Evolutionary conservation across 371 early-diverging fungal species (phyloP).

Genomic region (Apophysomyces trapeziformis): DNA sequence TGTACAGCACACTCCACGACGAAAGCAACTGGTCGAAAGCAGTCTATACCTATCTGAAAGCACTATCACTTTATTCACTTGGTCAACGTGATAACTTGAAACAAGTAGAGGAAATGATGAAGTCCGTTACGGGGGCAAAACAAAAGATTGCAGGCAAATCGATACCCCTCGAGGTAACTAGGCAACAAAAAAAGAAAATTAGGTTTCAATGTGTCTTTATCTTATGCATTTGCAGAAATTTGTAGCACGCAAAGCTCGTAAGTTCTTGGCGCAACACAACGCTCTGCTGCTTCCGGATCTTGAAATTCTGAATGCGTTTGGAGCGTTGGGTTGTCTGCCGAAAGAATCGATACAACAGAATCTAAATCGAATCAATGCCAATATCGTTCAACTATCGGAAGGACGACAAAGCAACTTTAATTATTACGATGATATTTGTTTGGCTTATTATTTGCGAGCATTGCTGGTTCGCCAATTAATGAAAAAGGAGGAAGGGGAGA

Average conservation of each 20-base stretch:
- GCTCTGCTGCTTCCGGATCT: slow-evolving; percentile 63
- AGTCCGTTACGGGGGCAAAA: slow-evolving; percentile 50
- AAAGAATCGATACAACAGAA: slow-evolving; percentile 33
- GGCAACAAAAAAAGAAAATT: background rate
- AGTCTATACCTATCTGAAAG: slow-evolving; percentile 66
- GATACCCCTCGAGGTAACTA: slow-evolving; percentile 65
- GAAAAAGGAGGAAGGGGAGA: slow-evolving; percentile 13
- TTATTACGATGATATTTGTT: slow-evolving; percentile 66
- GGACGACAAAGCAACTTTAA: slow-evolving; percentile 5
- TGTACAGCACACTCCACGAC: slow-evolving; percentile 53
- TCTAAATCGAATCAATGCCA: slow-evolving; percentile 45
- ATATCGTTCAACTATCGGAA: slow-evolving; percentile 38
- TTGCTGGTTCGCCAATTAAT: slow-evolving; percentile 42
- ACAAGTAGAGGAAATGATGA: slow-evolving; percentile 46
- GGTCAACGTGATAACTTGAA: slow-evolving; percentile 11
- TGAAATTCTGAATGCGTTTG: slow-evolving; percentile 68
- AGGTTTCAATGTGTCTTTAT: background rate
- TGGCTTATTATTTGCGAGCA: slow-evolving; percentile 62
- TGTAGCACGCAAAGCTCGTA: slow-evolving; percentile 69
- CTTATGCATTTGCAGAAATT: slow-evolving; percentile 50
- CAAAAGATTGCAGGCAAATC: slow-evolving; percentile 77
- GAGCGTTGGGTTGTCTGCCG: slow-evolving; percentile 61
- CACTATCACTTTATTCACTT: slow-evolving; percentile 48
- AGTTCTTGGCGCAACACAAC: slow-evolving; percentile 59
- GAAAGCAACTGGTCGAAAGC: slow-evolving; percentile 79